Evolutionary conservation across 257 asterid genomes (phyloP).

Genomic region (Primulina eburnea): DNA sequence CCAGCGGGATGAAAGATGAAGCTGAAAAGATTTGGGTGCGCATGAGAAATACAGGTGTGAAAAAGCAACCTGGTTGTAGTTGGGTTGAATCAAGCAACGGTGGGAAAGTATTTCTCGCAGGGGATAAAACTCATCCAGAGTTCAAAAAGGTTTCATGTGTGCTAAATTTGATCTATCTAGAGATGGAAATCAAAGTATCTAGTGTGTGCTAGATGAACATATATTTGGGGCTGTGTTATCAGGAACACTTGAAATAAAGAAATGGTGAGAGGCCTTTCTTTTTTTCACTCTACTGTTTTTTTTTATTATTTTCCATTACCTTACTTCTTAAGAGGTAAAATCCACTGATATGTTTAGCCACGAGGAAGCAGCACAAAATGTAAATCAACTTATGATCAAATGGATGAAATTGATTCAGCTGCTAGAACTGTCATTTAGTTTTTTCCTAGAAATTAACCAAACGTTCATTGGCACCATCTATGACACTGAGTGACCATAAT

Average conservation of each 20-base stretch:
- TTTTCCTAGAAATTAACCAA: background rate
- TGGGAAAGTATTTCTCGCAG: slow-evolving; percentile 58
- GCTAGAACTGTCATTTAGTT: background rate
- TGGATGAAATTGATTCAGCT: background rate
- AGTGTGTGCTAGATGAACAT: background rate
- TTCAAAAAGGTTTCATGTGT: slow-evolving; percentile 33
- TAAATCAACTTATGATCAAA: background rate
- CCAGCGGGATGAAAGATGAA: slow-evolving; percentile 48
- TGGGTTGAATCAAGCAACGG: slow-evolving; percentile 55
- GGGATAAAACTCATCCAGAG: slow-evolving; percentile 50
- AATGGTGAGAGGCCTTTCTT: background rate
- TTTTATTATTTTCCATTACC: background rate
- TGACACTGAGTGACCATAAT: no score
- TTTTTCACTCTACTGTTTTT: background rate
- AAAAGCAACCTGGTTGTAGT: slow-evolving; percentile 73
- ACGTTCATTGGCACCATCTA: no score
- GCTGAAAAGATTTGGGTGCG: slow-evolving; percentile 46
- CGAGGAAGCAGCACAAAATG: background rate
- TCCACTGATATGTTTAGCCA: background rate
- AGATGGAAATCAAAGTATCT: slow-evolving; percentile 29
- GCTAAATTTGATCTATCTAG: slow-evolving; percentile 43
- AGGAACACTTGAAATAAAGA: no score
- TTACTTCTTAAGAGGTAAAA: background rate
- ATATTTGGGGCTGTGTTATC: no score
- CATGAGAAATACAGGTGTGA: slow-evolving; percentile 58